Conservation (phyloP, 176 grass and related monocot species). For the Aegilops longissima region DNA sequence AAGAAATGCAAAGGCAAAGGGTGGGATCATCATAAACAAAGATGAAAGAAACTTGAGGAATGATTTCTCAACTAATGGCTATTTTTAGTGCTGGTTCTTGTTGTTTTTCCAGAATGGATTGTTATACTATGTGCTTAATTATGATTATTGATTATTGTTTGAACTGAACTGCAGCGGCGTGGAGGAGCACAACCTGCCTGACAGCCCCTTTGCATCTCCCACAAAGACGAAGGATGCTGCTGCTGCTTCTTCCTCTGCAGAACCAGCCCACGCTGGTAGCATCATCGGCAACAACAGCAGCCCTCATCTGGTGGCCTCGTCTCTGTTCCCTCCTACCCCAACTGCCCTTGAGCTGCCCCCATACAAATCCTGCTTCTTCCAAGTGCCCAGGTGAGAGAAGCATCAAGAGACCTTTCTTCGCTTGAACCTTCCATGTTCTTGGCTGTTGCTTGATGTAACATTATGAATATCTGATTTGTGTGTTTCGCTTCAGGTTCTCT, state of each 20-base stretch:
- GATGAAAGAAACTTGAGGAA: conserved; percentile 14
- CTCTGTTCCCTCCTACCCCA: conserved; percentile 47
- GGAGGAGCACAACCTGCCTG: conserved; percentile 86
- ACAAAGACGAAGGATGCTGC: conserved; percentile 41
- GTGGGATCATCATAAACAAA: background rate
- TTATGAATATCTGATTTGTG: background rate
- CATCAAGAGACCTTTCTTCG: background rate
- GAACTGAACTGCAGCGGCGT: conserved; percentile 42
- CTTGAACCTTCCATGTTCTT: background rate
- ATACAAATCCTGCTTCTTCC: conserved; percentile 78
- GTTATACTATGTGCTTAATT: conserved; percentile 14
- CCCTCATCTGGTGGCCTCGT: conserved; percentile 46
- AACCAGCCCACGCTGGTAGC: background rate
- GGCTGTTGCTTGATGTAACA: background rate
- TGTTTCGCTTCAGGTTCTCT: conserved; percentile 46
- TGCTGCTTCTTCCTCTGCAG: conserved; percentile 7
- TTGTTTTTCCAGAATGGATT: conserved; percentile 13
- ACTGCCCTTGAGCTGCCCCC: conserved; percentile 58
- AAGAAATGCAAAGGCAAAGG: conserved; percentile 15
- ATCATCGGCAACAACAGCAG: background rate
- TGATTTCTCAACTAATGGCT: conserved; percentile 5
- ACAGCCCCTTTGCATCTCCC: conserved; percentile 75
- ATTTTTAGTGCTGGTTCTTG: conserved; percentile 3
- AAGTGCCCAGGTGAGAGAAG: conserved; percentile 74
- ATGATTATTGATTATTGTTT: background rate